A percentile compares a stretch with the other conserved stretches of the same genome.
Evolutionary conservation across 2,329 filamentous ascomycete species (phyloP).

Genomic region (Calonectria crousiana): DNA sequence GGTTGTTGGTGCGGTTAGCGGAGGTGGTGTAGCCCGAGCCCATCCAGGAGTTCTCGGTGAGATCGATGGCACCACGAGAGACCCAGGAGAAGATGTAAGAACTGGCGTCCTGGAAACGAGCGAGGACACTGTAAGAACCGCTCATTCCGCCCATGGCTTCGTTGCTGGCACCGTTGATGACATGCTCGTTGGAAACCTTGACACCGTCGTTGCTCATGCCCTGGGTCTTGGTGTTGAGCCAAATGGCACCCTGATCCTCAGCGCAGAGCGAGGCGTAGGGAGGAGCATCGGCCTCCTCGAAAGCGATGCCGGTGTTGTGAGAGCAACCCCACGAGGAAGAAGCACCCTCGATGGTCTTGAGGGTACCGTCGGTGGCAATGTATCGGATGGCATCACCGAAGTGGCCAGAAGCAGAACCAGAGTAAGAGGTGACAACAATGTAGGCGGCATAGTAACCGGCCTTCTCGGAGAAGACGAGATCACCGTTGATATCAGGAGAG

Average conservation of each 20-base stretch:
- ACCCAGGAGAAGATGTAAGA: conserved; percentile 74
- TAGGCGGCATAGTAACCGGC: conserved; percentile 71
- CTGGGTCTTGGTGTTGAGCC: conserved; percentile 71
- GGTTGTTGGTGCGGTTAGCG: conserved; percentile 66
- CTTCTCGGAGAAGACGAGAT: conserved; percentile 69
- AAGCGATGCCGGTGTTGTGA: conserved; percentile 74
- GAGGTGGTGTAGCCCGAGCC: conserved; percentile 65
- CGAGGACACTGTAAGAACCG: conserved; percentile 71
- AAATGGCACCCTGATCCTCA: conserved; percentile 73
- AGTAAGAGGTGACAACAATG: conserved; percentile 71
- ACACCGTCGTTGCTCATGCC: conserved; percentile 65
- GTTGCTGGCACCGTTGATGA: conserved; percentile 68
- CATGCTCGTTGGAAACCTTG: conserved; percentile 73
- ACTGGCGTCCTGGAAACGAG: conserved; percentile 63
- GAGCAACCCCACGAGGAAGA: conserved; percentile 71
- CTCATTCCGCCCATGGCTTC: conserved; percentile 73
- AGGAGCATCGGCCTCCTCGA: conserved; percentile 69
- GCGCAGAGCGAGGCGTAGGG: conserved; percentile 71
- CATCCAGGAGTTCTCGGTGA: conserved; percentile 69
- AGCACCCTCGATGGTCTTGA: conserved; percentile 64
- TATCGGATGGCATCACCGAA: conserved; percentile 66
- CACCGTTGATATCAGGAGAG: conserved; percentile 71
- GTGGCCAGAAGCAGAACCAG: conserved; percentile 65
- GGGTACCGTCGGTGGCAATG: conserved; percentile 61
- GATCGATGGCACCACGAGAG: conserved; percentile 68